Evolutionary conservation across 352 stramenopile genomes (phyloP).

Genomic region (Phytophthora syringae): DNA sequence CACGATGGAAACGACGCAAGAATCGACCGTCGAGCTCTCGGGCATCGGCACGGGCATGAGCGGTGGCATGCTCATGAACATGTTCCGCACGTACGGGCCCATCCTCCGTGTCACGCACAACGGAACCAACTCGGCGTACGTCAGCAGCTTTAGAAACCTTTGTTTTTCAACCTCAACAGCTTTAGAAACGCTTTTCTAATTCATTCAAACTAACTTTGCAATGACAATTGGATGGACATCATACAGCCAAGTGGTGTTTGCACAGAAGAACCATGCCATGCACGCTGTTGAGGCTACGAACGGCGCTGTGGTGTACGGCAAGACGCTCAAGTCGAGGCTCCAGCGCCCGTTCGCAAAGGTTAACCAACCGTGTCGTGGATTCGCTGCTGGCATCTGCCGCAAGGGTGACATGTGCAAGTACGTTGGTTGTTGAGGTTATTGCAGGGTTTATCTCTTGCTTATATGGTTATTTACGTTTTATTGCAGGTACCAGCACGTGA

Average conservation of each 20-base stretch:
- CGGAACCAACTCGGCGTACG: conserved; percentile 60
- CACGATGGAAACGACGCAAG: conserved; percentile 7
- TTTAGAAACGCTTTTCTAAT: background rate
- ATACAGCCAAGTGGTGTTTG: conserved; percentile 53
- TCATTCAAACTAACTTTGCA: background rate
- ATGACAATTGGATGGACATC: background rate
- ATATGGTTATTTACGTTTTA: conserved; percentile 3
- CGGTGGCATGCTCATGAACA: conserved; percentile 54
- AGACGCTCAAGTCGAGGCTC: conserved; percentile 52
- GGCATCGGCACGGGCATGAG: conserved; percentile 48
- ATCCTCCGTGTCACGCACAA: conserved; percentile 62
- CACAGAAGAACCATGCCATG: conserved; percentile 29
- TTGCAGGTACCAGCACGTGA: conserved; percentile 41
- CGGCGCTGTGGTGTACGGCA: conserved; percentile 62
- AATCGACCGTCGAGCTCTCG: conserved; percentile 53
- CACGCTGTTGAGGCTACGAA: conserved; percentile 55
- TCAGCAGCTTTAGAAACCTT: too few relatives aligned
- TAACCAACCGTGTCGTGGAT: conserved; percentile 52
- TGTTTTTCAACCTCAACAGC: too few relatives aligned
- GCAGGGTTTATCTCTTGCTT: background rate
- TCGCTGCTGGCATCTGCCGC: conserved; percentile 63
- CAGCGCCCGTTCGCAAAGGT: conserved; percentile 51
- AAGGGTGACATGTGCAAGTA: conserved; percentile 81
- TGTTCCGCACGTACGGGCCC: conserved; percentile 64
- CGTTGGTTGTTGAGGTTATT: conserved; percentile 11